Conservation (phyloP, 2,329 filamentous ascomycete genomes). For the Pseudonectria foliicola region DNA sequence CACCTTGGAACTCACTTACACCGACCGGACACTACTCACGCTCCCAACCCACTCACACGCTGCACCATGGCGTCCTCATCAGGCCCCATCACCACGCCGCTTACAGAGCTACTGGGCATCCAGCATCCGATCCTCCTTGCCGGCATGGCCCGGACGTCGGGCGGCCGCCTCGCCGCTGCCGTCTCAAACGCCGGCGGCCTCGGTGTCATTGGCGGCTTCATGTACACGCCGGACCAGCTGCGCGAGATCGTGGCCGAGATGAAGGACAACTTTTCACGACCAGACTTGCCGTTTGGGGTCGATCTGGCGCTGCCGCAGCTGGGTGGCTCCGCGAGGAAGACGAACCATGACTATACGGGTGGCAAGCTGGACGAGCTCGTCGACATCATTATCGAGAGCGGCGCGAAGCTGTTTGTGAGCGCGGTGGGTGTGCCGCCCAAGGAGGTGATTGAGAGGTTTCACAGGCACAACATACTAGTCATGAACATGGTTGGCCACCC, state of each 20-base stretch:
- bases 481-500: slow-evolving; percentile 99
- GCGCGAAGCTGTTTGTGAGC: slow-evolving; percentile 77
- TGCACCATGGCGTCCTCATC: slow-evolving; percentile 30
- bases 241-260: slow-evolving; percentile 78
- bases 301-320: slow-evolving; percentile 89
- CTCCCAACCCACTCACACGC: too few relatives aligned
- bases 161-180: slow-evolving; percentile 70
- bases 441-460: slow-evolving; percentile 66
- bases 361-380: slow-evolving; percentile 84
- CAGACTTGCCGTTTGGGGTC: slow-evolving; percentile 76
- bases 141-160: slow-evolving; percentile 85
- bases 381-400: slow-evolving; percentile 75
- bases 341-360: slow-evolving; percentile 92
- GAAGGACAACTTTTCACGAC: slow-evolving; percentile 62
- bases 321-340: slow-evolving; percentile 74
- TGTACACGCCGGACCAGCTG: slow-evolving; percentile 67
- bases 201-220: slow-evolving; percentile 65
- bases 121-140: slow-evolving; percentile 85
- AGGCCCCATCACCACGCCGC: slow-evolving; percentile 63
- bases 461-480: slow-evolving; percentile 70
- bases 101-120: slow-evolving; percentile 74
- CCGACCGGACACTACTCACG: neutral
- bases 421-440: slow-evolving; percentile 82
- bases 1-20: slow-evolving; percentile 1
- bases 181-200: slow-evolving; percentile 86